Conservation (phyloP, 768 basidiomycete genomes). For the Cytidiella melzeri region DNA sequence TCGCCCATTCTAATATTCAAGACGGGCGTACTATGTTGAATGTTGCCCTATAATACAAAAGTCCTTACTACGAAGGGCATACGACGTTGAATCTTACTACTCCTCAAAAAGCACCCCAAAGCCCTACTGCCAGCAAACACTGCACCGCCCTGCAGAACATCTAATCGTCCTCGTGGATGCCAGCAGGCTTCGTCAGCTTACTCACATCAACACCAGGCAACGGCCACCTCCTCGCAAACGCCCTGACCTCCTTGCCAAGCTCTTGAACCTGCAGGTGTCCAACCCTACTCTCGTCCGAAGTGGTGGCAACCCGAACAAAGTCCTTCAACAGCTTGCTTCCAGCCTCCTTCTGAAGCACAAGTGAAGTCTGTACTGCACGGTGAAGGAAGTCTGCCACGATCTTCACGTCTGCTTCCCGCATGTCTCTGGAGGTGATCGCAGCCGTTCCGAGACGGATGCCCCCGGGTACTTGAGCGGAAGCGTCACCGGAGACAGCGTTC, state of each 20-base stretch:
- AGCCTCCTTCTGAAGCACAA: constrained; percentile 89
- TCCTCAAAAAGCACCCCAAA: constrained; percentile 2
- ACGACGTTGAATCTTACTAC: constrained; percentile 51
- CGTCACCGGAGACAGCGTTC: constrained; percentile 96
- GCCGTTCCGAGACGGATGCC: constrained; percentile 96
- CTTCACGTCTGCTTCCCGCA: constrained; percentile 84
- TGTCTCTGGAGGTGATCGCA: constrained; percentile 90
- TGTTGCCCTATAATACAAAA: constrained; percentile 31
- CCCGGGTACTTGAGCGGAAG: constrained; percentile 91
- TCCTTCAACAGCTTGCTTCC: constrained; percentile 94
- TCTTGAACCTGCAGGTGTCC: constrained; percentile 66
- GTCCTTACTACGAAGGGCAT: constrained; percentile 11
- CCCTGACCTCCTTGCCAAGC: constrained; percentile 73
- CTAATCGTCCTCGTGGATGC: constrained; percentile 48
- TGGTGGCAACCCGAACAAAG: constrained; percentile 79
- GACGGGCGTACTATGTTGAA: constrained; percentile 47
- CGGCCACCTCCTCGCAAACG: constrained; percentile 85
- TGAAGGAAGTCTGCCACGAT: constrained; percentile 87
- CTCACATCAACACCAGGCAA: constrained; percentile 75
- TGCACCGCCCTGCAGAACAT: not conserved
- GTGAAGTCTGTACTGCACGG: constrained; percentile 88
- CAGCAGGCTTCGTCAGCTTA: constrained; percentile 47
- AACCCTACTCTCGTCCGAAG: constrained; percentile 58
- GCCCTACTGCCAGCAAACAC: constrained; percentile 2
- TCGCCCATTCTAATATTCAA: no score